Conservation (phyloP, 805 yeast species). For the Wickerhamomyces sydowiorum region DNA sequence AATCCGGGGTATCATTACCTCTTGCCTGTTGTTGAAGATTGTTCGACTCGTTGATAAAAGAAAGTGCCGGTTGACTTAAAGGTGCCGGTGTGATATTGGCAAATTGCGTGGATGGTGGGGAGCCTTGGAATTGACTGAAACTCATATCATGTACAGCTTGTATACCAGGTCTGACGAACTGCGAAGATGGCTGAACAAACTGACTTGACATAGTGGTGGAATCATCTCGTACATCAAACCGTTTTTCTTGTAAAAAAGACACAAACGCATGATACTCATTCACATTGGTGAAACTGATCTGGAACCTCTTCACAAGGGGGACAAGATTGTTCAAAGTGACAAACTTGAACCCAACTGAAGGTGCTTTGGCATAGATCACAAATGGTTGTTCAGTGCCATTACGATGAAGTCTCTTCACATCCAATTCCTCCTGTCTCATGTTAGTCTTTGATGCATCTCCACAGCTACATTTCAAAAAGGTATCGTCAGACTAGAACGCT, state of each 20-base stretch:
- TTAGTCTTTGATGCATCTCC: background rate
- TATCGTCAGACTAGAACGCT: slow-evolving; percentile 5
- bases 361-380: slow-evolving; percentile 13
- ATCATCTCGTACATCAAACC: background rate
- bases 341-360: slow-evolving; percentile 19
- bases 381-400: background rate
- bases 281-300: slow-evolving; percentile 4
- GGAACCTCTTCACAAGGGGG: slow-evolving; percentile 5
- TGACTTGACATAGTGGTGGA: background rate
- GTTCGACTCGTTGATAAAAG: background rate
- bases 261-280: slow-evolving; percentile 2
- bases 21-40: background rate
- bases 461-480: background rate
- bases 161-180: background rate
- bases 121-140: background rate
- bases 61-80: background rate
- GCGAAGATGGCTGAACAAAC: background rate
- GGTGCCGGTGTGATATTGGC: background rate
- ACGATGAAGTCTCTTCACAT: background rate
- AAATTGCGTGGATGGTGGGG: too few relatives aligned
- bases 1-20: background rate
- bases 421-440: slow-evolving; percentile 11
- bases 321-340: background rate
- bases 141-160: too few relatives aligned
- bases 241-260: background rate